A percentile compares a stretch with the other conserved stretches of the same genome.
Conservation (phyloP, 139 green algal genomes). For the Nannochloris sp. region DNA sequence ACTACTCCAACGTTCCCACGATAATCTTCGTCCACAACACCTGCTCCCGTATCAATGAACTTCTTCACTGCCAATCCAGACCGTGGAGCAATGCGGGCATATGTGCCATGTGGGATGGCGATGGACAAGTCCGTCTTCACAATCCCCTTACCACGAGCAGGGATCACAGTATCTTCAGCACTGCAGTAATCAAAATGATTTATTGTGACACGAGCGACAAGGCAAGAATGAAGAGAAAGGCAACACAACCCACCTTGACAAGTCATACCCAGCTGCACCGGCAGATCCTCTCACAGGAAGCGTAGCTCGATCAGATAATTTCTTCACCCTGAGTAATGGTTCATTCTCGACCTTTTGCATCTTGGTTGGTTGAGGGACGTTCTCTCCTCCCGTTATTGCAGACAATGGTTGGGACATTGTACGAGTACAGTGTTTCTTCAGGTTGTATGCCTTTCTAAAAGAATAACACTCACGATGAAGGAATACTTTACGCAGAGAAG, state of each 20-base stretch:
- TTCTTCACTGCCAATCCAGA: constrained; percentile 93
- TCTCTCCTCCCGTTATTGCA: constrained; percentile 8
- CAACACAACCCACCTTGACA: constrained; percentile 52
- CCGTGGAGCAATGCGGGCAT: constrained; percentile 86
- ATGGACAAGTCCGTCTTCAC: constrained; percentile 86
- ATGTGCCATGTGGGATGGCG: constrained; percentile 81
- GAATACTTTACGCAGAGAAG: neutral
- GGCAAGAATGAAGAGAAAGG: neutral
- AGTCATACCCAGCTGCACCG: constrained; percentile 86
- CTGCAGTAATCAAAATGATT: constrained; percentile 34
- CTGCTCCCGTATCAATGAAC: constrained; percentile 92
- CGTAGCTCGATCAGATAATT: constrained; percentile 64
- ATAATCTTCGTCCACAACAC: constrained; percentile 97
- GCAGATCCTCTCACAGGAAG: constrained; percentile 76
- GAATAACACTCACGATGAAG: neutral
- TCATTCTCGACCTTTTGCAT: constrained; percentile 5
- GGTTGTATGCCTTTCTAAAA: neutral
- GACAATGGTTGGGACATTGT: neutral
- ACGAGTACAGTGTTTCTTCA: neutral
- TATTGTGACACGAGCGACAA: neutral
- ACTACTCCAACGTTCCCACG: constrained; percentile 86
- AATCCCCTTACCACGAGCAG: constrained; percentile 70
- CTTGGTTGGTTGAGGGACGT: constrained; percentile 13
- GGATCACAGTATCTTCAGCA: constrained; percentile 71
- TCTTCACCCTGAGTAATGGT: constrained; percentile 54